Conservation (phyloP, 352 stramenopile species). For the Pythium sp. region DNA sequence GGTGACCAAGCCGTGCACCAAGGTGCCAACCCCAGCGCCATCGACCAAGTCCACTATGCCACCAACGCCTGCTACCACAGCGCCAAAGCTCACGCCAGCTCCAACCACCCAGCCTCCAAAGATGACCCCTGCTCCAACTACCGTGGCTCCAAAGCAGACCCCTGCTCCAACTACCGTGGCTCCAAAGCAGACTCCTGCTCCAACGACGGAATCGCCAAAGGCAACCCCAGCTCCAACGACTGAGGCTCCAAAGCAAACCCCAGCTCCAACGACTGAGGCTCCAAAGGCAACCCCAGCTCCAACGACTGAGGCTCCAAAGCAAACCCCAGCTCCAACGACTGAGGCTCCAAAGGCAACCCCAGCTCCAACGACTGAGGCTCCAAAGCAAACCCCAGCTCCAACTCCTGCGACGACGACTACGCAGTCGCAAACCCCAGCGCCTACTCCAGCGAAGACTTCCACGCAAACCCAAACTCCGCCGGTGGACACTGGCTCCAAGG, state of each 20-base stretch:
- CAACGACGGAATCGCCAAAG: too few relatives aligned
- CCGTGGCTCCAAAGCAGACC: constrained; percentile 1
- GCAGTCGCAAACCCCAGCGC: neutral
- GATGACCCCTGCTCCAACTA: constrained; percentile 8
- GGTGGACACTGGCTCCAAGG: neutral
- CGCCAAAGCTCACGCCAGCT: constrained; percentile 8
- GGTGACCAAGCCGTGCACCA: constrained; percentile 16
- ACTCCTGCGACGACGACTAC: constrained; percentile 1
- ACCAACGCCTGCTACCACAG: neutral
- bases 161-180: constrained; percentile 8
- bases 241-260: constrained; percentile 2
- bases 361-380: neutral
- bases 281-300: constrained; percentile 11
- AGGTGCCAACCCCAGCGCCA: constrained; percentile 10
- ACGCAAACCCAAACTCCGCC: neutral
- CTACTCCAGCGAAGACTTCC: neutral
- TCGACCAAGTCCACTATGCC: constrained; percentile 2
- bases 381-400: constrained; percentile 5
- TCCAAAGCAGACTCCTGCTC: constrained; percentile 3
- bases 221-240: constrained; percentile 7
- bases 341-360: neutral
- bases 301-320: constrained; percentile 4
- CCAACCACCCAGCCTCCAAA: constrained; percentile 12
- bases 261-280: constrained; percentile 4
- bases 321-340: constrained; percentile 6